phyloP scores from a whole-genome alignment of 2,329 filamentous ascomycete genomes.

The Pestalotiopsis sp. region DNA sequence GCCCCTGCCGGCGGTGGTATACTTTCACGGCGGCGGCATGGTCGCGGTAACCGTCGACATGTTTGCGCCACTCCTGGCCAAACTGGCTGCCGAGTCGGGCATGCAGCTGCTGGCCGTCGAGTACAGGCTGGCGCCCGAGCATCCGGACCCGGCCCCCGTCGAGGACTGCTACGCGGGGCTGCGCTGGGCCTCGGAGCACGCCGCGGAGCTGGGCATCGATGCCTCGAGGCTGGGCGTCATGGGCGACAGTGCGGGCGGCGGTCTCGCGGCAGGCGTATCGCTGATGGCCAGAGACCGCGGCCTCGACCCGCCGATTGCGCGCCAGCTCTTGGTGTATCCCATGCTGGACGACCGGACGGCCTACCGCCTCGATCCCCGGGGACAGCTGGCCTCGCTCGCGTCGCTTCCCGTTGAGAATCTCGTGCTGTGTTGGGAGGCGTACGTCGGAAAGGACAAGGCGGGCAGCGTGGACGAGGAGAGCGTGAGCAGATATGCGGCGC shows the following conservation, averaged over 20 bases:
- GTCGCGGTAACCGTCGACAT: constrained; percentile 33
- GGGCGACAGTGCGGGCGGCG: constrained; percentile 58
- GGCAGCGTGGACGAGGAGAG: constrained; percentile 19
- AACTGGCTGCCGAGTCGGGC: constrained; percentile 29
- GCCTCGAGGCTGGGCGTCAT: constrained; percentile 50
- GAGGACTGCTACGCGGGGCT: constrained; percentile 40
- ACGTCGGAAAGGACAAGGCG: constrained; percentile 21
- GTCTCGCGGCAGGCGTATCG: constrained; percentile 51
- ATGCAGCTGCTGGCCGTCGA: constrained; percentile 41
- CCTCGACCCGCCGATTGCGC: constrained; percentile 29
- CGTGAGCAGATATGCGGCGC: constrained; percentile 27
- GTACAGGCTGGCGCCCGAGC: constrained; percentile 46
- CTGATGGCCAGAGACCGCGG: constrained; percentile 42
- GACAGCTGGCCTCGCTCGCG: constrained; percentile 19
- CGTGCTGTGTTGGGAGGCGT: constrained; percentile 23
- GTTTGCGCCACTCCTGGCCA: constrained; percentile 27
- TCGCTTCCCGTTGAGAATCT: constrained; percentile 16
- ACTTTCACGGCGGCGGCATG: constrained; percentile 46
- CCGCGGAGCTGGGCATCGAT: constrained; percentile 36
- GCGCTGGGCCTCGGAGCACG: constrained; percentile 27
- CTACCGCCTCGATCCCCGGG: background rate
- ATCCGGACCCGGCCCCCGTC: constrained; percentile 36
- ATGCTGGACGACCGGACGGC: constrained; percentile 35
- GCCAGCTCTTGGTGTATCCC: constrained; percentile 35
- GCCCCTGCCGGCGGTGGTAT: constrained; percentile 32